Base-by-base conservation (phyloP, 148 eudicot species). In the Talinum fruticosum region DNA sequence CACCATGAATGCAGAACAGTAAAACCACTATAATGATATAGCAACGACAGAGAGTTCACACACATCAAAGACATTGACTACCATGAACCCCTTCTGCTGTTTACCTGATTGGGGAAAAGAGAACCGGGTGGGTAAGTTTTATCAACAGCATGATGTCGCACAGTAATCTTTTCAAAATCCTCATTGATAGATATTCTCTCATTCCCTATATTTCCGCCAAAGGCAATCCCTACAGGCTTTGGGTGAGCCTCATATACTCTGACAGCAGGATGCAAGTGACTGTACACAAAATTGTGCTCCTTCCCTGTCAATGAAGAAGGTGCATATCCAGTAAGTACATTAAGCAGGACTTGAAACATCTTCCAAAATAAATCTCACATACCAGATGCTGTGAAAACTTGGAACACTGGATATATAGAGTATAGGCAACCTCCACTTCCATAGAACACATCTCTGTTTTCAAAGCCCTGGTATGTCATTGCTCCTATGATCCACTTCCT, bases 141-240 rank as follows among this genome's bases (percentile, higher is more conserved):
- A 81, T 94, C 98, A 78, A 79, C 77, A 49, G 97, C 97, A 86
- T 92, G 92, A 76, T 94, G 98, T 10, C 92, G 90, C 16, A 94
- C 8, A n/a, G 89, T 88, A 78, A 90, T 75, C 73, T 74, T 89
- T 51, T 92, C 79, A 83, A 94, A 92, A 83, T 94, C 98, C 73
- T 90, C 94, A 77, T 90, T 91, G 41, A 94, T 77, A 81, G 85
- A 94, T 65, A 94, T 83, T 82, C 98, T 88, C 75, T 92, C 92
- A 26, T 89, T 89, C 73, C 96, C 91, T 44, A 69, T 53, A 26
- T 93, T 86, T 54, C 98, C 97, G 80, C 98, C 97, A 85, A 92
- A 95, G 68, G 87, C 96, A 72, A 95, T 79, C 66, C 97, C 97
- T 15, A 84, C 90, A 65, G 97, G 92, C 86, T 89, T 90, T 68